Base-by-base conservation (phyloP, 805 yeast genomes). In the Metschnikowia santaceciliae region DNA sequence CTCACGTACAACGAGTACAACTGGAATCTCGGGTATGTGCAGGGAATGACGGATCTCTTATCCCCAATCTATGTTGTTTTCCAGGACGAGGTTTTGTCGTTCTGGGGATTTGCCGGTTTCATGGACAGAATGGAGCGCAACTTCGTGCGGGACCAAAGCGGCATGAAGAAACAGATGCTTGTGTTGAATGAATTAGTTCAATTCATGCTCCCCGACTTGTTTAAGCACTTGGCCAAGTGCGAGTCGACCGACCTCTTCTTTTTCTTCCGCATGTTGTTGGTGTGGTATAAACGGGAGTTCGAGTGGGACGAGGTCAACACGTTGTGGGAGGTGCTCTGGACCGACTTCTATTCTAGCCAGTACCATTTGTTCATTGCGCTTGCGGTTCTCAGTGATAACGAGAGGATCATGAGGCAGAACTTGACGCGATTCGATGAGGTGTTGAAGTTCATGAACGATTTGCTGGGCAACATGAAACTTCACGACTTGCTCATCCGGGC, bases 121-220 rank as follows among this genome's bases (percentile, higher is more conserved):
- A 92, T 94, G 98, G 90, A 88, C 46, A 74, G 94, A 49, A 90
- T 92, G 97, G 97, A 92, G 66, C 77, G 97, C 47, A 94, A 94
- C 67, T 94, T 91, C 65, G 72, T 92, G 30, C 80, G 95, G 45
- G 96, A 90, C 66, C 96, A 94, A 65, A 80, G 89, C 38, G 99
- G 99, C 0, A 94, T 94, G 86, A 86, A 89, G 61, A 79, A 80
- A 46, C 98, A 92, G 70, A 84, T 94, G 87, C 71, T 81, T 14
- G 82, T 92, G 0, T 72, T 94, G 56, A 90, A 88, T 57, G 92
- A 90, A 54, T 71, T 94, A 37, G 86, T 88, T n/a, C 95, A 88
- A 58, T 82, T 94, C 56, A 86, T 92, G 94, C 71, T 90, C 42
- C 99, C 99, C 1, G 78, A 83, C 47, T 71, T 94, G 47, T 90